These are phyloP conservation scores for Thuja plicata DNA, from an alignment of 83 land plant genomes.

Conservation along the genomic window DNA sequence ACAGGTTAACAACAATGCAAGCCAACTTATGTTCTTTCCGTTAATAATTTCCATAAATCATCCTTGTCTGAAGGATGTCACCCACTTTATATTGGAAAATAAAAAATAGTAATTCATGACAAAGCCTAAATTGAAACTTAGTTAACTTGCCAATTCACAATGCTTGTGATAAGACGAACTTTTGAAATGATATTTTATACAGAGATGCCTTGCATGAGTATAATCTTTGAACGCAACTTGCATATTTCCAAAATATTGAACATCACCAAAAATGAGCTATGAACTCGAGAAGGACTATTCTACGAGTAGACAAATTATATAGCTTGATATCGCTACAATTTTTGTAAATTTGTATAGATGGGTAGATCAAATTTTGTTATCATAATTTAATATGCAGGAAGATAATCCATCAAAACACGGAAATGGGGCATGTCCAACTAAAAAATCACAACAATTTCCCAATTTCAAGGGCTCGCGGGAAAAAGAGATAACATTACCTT, in stretches of 20 bases:
- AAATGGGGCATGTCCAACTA: no score
- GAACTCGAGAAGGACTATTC: not conserved
- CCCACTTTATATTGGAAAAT: no score
- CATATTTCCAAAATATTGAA: constrained; percentile 1
- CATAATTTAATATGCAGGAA: not conserved
- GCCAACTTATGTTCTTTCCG: not conserved
- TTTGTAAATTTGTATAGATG: not conserved
- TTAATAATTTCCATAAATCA: not conserved
- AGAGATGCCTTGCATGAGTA: constrained; percentile 55
- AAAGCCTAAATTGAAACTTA: not conserved
- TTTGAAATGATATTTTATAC: constrained; percentile 45
- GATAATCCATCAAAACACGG: not conserved
- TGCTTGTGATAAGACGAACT: constrained; percentile 37
- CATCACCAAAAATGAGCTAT: not conserved
- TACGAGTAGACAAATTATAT: not conserved
- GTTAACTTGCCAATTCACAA: constrained; percentile 37
- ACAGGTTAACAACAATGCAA: not conserved
- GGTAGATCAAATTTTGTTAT: not conserved
- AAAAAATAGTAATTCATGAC: not conserved
- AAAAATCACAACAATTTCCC: no score
- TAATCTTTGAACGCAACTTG: constrained; percentile 65
- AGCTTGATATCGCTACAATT: not conserved
- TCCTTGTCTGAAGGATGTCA: constrained; percentile 6
- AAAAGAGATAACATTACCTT: no score
- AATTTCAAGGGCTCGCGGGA: no score